phyloP scores from a whole-genome alignment of 495 filamentous ascomycete species.

The Penicillium bialowiezense region DNA sequence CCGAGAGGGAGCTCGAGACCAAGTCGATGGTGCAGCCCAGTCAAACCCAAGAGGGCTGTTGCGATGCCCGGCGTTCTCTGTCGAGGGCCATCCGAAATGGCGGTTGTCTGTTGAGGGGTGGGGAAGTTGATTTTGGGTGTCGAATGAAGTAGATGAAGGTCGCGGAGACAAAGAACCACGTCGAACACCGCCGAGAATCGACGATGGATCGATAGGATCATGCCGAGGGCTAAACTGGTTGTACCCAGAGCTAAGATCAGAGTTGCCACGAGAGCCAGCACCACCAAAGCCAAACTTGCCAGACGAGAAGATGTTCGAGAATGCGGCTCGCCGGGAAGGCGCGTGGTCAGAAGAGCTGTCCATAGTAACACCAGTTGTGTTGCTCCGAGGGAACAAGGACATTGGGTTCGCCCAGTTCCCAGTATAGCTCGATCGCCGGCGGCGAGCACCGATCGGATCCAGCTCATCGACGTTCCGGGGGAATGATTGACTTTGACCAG shows the following conservation, averaged over 20 bases:
- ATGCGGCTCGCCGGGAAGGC: slow-evolving; percentile 41
- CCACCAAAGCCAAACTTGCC: slow-evolving; percentile 41
- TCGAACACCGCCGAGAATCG: slow-evolving; percentile 50
- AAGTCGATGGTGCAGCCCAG: slow-evolving; percentile 54
- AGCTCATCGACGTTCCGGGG: slow-evolving; percentile 66
- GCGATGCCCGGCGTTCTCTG: slow-evolving; percentile 49
- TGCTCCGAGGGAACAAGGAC: slow-evolving; percentile 51
- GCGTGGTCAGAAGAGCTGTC: slow-evolving; percentile 46
- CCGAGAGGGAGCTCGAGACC: slow-evolving; percentile 56
- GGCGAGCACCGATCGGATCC: slow-evolving; percentile 64
- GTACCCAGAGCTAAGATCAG: slow-evolving; percentile 48
- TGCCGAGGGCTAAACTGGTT: slow-evolving; percentile 61
- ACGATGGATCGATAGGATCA: slow-evolving; percentile 55
- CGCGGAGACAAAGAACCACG: slow-evolving; percentile 68
- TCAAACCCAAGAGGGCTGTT: slow-evolving; percentile 54
- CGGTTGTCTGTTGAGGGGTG: slow-evolving; percentile 77
- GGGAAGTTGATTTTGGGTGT: slow-evolving; percentile 60
- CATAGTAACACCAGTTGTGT: slow-evolving; percentile 35
- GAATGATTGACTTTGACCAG: slow-evolving; percentile 79
- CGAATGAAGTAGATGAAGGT: slow-evolving; percentile 75
- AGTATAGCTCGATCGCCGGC: slow-evolving; percentile 60
- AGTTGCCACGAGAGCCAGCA: slow-evolving; percentile 39
- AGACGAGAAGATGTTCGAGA: slow-evolving; percentile 46
- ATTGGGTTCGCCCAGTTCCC: slow-evolving; percentile 61
- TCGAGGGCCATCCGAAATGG: slow-evolving; percentile 61